Evolutionary conservation across 75 land plant genomes (phyloP), one percentile per base, ranked within the genome.

Genomic region (Larix kaempferi): DNA sequence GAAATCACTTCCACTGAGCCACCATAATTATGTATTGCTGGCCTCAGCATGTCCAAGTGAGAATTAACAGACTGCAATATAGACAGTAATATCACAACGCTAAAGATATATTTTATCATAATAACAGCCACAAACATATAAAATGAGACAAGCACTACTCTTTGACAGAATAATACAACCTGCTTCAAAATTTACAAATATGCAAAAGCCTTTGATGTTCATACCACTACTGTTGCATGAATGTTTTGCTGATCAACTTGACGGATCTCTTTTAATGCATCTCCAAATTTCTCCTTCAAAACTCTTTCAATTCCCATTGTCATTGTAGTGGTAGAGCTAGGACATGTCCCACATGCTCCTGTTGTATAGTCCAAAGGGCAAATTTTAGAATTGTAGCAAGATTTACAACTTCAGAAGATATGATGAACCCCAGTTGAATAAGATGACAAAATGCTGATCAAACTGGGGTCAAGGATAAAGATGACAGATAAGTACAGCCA

Each of bases 331-430:
- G 94, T 93, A 57, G 99, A 98, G 73, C 99, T 98, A 58, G 99
- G 98, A 71, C 99, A 98, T 64, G 92, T 90, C 19, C 89, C 99
- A 82, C 99, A 95, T 56, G 99, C 99, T 61, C 98, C 98, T 96
- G 78, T 56, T 74, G 7, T 15, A 37, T 23, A 7, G 39, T 37
- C 55, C 10, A 79, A 57, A 26, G 35, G 19, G 35, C 52, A 69
- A 21, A 11, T 39, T 39, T 69, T 69, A 69, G 11, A 39, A 39
- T 6, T 69, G 17, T 14, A 23, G 55, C n/a, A n/a, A n/a, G n/a
- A n/a, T n/a, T n/a, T n/a, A n/a, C n/a, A n/a, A n/a, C n/a, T n/a
- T 54, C 54, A 33, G 17, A 33, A 63, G 65, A 14, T 63, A 63
- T 5, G 33, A 33, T 69, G 3, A 41, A 35, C 52, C 21, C 52